phyloP scores from a whole-genome alignment of 805 yeast species.

The Teunomyces tritomae region DNA sequence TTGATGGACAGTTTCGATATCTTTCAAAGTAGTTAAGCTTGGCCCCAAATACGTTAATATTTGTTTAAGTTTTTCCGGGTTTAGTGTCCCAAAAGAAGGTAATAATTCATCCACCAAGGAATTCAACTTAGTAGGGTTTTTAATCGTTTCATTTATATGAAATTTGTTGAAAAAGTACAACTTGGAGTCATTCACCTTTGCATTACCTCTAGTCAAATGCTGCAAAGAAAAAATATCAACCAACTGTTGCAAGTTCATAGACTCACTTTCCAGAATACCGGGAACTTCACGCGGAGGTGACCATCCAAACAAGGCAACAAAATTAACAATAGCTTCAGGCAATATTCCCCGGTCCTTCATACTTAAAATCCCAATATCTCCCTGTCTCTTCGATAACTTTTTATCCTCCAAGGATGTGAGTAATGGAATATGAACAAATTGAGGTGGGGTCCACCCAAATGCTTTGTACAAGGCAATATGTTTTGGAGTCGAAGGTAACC shows the following conservation, averaged over 20 bases:
- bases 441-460: slow-evolving; percentile 81
- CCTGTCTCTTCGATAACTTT: slow-evolving; percentile 82
- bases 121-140: slow-evolving; percentile 31
- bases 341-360: slow-evolving; percentile 61
- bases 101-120: slow-evolving; percentile 33
- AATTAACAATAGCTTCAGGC: slow-evolving; percentile 86
- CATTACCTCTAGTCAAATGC: slow-evolving; percentile 87
- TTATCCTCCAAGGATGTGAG: slow-evolving; percentile 70
- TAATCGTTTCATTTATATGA: slow-evolving; percentile 50
- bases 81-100: slow-evolving; percentile 15
- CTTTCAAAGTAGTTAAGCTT: slow-evolving; percentile 52
- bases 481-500: slow-evolving; percentile 95
- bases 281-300: slow-evolving; percentile 62
- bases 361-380: slow-evolving; percentile 70
- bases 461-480: slow-evolving; percentile 85
- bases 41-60: slow-evolving; percentile 47
- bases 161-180: slow-evolving; percentile 73
- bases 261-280: slow-evolving; percentile 51
- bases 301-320: slow-evolving; percentile 93
- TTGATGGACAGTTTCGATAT: slow-evolving; percentile 44
- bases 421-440: slow-evolving; percentile 85
- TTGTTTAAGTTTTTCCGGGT: slow-evolving; percentile 30
- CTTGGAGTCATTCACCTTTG: slow-evolving; percentile 82
- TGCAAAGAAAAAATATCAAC: slow-evolving; percentile 57
- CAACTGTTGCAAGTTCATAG: slow-evolving; percentile 51